phyloP scores from a whole-genome alignment of 768 basidiomycete species.

The Macrocybe gigantea region DNA sequence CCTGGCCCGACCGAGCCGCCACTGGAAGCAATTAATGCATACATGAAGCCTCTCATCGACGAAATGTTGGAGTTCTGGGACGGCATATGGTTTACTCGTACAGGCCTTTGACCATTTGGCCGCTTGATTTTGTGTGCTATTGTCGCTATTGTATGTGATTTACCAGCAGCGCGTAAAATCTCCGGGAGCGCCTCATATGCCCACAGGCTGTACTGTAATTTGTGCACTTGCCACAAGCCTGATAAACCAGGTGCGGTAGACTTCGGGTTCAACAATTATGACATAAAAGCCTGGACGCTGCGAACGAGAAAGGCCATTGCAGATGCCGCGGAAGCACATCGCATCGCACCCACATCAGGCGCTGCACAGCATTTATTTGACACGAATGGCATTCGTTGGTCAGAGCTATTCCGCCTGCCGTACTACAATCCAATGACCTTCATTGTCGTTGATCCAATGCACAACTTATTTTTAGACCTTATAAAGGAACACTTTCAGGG shows the following conservation, averaged over 20 bases:
- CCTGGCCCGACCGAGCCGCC: constrained; percentile 28
- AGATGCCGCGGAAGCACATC: constrained; percentile 9
- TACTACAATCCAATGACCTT: constrained; percentile 22
- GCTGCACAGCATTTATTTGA: constrained; percentile 12
- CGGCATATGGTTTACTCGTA: constrained; percentile 19
- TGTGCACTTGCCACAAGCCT: constrained; percentile 6
- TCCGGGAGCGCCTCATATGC: constrained; percentile 11
- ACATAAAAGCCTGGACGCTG: constrained; percentile 9
- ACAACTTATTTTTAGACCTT: constrained; percentile 17
- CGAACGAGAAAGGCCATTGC: not conserved
- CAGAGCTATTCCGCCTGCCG: constrained; percentile 20
- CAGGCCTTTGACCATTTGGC: constrained; percentile 11
- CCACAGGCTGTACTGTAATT: constrained; percentile 12
- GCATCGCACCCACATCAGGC: constrained; percentile 8
- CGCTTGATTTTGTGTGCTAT: constrained; percentile 17
- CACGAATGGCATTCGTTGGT: constrained; percentile 20
- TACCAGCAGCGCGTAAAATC: constrained; percentile 24
- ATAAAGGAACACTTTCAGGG: constrained; percentile 14
- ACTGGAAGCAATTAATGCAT: constrained; percentile 15
- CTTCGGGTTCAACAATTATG: constrained; percentile 8
- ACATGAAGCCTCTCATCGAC: constrained; percentile 20
- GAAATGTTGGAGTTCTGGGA: constrained; percentile 21
- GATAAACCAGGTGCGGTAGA: not conserved
- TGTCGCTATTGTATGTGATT: constrained; percentile 25
- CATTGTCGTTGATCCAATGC: constrained; percentile 26